Base-by-base conservation (phyloP, 2,329 filamentous ascomycete genomes). In the Xenosphaeropsis pyriputrescens region DNA sequence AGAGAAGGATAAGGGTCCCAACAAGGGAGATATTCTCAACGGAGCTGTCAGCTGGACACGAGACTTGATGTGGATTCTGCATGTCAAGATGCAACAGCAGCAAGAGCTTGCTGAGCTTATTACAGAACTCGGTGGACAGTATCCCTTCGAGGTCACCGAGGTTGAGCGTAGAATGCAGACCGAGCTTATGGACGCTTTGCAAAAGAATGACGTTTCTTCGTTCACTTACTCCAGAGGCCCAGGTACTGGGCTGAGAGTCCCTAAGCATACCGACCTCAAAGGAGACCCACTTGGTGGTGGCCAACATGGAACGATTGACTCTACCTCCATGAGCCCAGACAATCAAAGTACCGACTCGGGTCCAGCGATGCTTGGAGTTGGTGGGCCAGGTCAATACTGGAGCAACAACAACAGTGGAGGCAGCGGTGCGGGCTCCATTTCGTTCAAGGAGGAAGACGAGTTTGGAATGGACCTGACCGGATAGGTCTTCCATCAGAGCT, bases 1-100 rank as follows among this genome's bases (percentile, higher is more conserved):
- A 51, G 91, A 96, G 48, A 96, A 96, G 57, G 91, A 98, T 62
- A 96, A 96, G 56, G 91, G 91, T 1, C 91, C 91, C 5, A 96
- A 96, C 67, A 98, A 98, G 63, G 91, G 91, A 35, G 91, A 98
- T 51, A 96, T 98, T 42, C 78, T 98, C 50, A 96, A 96, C 53
- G 89, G 91, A 19, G 84, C 89, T 26, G 91, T 96, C 38, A 86
- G 85, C 60, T 98, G 91, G 91, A 95, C 85, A 43, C 77, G 89
- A 45, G 91, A 98, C 61, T 68, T 98, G 37, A 94, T 96, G 85
- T 96, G 91, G 91, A 80, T 93, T 64, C 65, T 94, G 42, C 79
- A 94, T 54, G 70, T 84, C 53, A 93, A 93, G 62, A 70, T 93
- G 46, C 79, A 91, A 54, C 82, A 89, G 55, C 85, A 93, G 58